Percentiles rank a stretch among this genome's conserved stretches.
Evolutionary conservation across 164 flowering plant species (phyloP).

Genomic region (Vitis labrusca): DNA sequence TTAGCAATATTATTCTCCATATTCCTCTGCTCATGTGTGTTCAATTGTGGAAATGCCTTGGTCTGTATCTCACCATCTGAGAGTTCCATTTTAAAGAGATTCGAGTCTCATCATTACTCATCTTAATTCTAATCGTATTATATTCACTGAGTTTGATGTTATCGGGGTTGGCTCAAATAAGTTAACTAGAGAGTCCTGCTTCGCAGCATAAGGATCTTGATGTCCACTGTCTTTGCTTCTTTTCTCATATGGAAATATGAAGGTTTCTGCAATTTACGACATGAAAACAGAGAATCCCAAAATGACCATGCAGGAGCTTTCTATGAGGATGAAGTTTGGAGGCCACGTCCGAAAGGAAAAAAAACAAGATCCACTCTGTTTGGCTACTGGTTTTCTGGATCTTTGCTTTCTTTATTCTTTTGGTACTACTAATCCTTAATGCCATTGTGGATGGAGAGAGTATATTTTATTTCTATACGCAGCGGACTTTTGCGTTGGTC

Average conservation of each 20-base stretch:
- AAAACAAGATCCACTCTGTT: constrained; percentile 58
- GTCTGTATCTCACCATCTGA: too few relatives aligned
- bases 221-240: constrained; percentile 39
- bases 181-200: constrained; percentile 75
- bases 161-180: too few relatives aligned
- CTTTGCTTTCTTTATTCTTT: constrained; percentile 60
- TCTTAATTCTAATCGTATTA: too few relatives aligned
- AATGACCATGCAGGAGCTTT: constrained; percentile 35
- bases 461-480: constrained; percentile 82
- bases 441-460: constrained; percentile 60
- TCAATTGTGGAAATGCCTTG: too few relatives aligned
- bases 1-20: too few relatives aligned
- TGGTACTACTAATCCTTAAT: constrained; percentile 46
- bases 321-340: constrained; percentile 83
- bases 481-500: constrained; percentile 85
- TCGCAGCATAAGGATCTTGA: constrained; percentile 59
- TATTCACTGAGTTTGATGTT: too few relatives aligned
- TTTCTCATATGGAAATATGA: constrained; percentile 64
- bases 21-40: too few relatives aligned
- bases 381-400: constrained; percentile 79
- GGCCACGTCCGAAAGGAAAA: constrained; percentile 55
- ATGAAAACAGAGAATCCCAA: constrained; percentile 19
- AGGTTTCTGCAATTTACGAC: constrained; percentile 22
- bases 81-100: too few relatives aligned
- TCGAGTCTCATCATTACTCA: too few relatives aligned